A percentile compares a stretch with the other conserved stretches of the same genome.
Evolutionary conservation across 306 rosid genomes (phyloP).

Genomic region (Quercus alba): DNA sequence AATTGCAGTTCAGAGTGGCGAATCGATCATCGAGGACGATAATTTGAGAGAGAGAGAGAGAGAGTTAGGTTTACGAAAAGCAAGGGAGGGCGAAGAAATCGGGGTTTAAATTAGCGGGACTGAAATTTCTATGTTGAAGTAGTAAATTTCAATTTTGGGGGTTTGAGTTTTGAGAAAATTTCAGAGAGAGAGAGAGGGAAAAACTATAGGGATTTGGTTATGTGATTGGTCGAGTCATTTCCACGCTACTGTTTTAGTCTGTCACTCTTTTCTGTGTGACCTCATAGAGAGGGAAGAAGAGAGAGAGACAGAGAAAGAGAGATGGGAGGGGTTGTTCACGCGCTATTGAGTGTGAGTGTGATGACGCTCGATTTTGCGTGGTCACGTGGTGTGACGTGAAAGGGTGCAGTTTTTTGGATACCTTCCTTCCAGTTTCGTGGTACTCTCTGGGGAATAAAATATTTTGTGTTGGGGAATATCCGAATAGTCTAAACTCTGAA

Average conservation of each 20-base stretch:
- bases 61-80: conserved; percentile 30
- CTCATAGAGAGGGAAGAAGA: no score
- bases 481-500: no score
- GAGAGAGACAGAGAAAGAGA: neutral
- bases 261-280: neutral
- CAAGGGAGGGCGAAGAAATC: conserved; percentile 36
- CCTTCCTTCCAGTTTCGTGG: no score
- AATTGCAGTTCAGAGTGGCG: conserved; percentile 4
- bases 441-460: no score
- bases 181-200: conserved; percentile 17
- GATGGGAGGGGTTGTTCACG: neutral
- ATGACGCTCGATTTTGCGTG: neutral
- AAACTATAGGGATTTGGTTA: neutral
- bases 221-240: conserved; percentile 41
- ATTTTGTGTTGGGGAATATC: no score
- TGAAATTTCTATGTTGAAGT: neutral
- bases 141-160: no score
- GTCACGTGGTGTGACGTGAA: neutral
- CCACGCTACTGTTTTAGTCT: conserved; percentile 35
- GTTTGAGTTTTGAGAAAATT: neutral
- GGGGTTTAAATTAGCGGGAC: neutral
- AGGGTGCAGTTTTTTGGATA: neutral
- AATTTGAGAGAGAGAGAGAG: neutral
- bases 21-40: conserved; percentile 8
- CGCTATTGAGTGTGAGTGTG: neutral